Evolutionary conservation across 2,329 filamentous ascomycete species (phyloP).

Genomic region (Rhinocladiella mackenziei): DNA sequence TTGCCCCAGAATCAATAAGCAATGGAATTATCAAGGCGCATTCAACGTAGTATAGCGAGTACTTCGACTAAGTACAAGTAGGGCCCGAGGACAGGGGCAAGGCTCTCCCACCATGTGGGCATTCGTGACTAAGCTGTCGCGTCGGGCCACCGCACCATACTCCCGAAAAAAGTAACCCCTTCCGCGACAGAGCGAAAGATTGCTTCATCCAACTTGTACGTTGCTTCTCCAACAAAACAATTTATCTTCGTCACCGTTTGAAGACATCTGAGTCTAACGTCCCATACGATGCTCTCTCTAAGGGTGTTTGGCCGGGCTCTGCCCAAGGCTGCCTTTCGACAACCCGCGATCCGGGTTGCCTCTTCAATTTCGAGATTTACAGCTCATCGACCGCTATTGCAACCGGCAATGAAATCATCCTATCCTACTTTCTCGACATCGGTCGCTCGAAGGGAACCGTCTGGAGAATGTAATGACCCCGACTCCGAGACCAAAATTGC

Average conservation of each 20-base stretch:
- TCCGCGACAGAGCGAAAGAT: too few relatives aligned
- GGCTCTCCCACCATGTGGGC: too few relatives aligned
- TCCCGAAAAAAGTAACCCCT: too few relatives aligned
- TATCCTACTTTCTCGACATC: slow-evolving; percentile 49
- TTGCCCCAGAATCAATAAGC: too few relatives aligned
- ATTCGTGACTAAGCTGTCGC: too few relatives aligned
- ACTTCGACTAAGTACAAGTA: too few relatives aligned
- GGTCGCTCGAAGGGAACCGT: slow-evolving; percentile 39
- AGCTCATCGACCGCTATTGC: slow-evolving; percentile 49
- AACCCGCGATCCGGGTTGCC: slow-evolving; percentile 51
- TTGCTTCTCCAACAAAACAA: background rate
- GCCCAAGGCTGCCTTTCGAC: slow-evolving; percentile 60
- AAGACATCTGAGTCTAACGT: background rate
- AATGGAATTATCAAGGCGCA: too few relatives aligned
- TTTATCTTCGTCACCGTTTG: background rate
- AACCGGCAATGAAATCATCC: slow-evolving; percentile 40
- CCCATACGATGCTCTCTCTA: slow-evolving; percentile 65
- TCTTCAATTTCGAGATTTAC: slow-evolving; percentile 48
- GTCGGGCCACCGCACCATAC: too few relatives aligned
- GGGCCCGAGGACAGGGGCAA: too few relatives aligned
- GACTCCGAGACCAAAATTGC: background rate
- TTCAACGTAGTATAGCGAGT: too few relatives aligned
- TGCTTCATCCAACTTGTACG: too few relatives aligned
- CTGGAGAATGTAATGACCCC: slow-evolving; percentile 43
- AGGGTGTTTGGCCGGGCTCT: slow-evolving; percentile 62